Percentiles rank a stretch among this genome's conserved stretches.
Evolutionary conservation across 2,329 filamentous ascomycete species (phyloP).

Genomic region (Clonostachys solani): DNA sequence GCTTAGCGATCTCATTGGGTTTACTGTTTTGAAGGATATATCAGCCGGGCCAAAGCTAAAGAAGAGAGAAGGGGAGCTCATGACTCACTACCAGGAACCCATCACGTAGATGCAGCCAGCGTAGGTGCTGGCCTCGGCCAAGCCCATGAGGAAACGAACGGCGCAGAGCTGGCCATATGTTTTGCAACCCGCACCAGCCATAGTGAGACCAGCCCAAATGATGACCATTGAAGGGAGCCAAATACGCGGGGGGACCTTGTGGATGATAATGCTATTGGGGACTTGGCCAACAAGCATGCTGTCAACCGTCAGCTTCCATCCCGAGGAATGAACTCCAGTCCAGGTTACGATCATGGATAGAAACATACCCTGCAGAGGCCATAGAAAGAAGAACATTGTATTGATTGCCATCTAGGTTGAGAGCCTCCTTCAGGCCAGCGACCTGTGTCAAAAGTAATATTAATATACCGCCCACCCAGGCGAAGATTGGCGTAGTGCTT

Average conservation of each 20-base stretch:
- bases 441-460: slow-evolving; percentile 14
- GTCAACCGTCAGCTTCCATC: neutral
- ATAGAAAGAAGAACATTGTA: slow-evolving; percentile 17
- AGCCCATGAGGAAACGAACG: slow-evolving; percentile 18
- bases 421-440: slow-evolving; percentile 35
- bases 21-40: slow-evolving; percentile 13
- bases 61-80: no score
- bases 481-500: neutral
- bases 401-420: slow-evolving; percentile 35
- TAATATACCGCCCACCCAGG: neutral
- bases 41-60: no score
- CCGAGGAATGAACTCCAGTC: neutral
- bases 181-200: slow-evolving; percentile 28
- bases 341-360: neutral
- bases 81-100: slow-evolving; percentile 40
- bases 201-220: slow-evolving; percentile 56
- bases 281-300: slow-evolving; percentile 47
- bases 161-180: slow-evolving; percentile 19
- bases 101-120: slow-evolving; percentile 25
- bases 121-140: slow-evolving; percentile 19
- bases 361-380: slow-evolving; percentile 16
- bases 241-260: slow-evolving; percentile 53
- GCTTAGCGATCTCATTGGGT: slow-evolving; percentile 50
- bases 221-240: slow-evolving; percentile 58
- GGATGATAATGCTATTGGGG: slow-evolving; percentile 51